Evolutionary conservation across 345 rosid species (phyloP).

Genomic region (Rhizophora apiculata): DNA sequence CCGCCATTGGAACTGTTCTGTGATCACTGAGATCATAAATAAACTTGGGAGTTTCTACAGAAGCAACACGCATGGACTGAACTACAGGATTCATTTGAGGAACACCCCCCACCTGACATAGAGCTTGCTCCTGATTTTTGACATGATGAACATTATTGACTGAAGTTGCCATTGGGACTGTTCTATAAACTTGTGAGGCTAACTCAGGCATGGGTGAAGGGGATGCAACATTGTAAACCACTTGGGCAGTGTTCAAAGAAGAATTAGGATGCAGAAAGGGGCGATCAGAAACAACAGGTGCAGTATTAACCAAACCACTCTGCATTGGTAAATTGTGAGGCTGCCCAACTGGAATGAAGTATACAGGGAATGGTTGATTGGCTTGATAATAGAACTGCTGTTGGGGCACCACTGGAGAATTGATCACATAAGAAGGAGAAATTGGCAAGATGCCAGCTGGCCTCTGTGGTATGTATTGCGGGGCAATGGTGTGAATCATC

Average conservation of each 20-base stretch:
- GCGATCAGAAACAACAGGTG: slow-evolving; percentile 14
- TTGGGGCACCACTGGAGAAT: slow-evolving; percentile 27
- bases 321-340: slow-evolving; percentile 33
- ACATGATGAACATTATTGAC: slow-evolving; percentile 9
- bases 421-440: slow-evolving; percentile 36
- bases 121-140: slow-evolving; percentile 28
- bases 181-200: slow-evolving; percentile 34
- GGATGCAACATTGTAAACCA: slow-evolving; percentile 24
- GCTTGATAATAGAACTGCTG: slow-evolving; percentile 44
- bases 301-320: slow-evolving; percentile 25
- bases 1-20: too few relatives aligned
- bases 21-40: slow-evolving; percentile 39
- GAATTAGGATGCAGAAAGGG: slow-evolving; percentile 35
- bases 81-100: slow-evolving; percentile 34
- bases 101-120: slow-evolving; percentile 4
- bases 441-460: slow-evolving; percentile 32
- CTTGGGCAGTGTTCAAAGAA: slow-evolving; percentile 21
- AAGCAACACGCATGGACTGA: slow-evolving; percentile 34
- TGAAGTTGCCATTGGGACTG: slow-evolving; percentile 24
- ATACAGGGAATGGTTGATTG: slow-evolving; percentile 46
- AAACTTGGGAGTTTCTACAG: slow-evolving; percentile 32
- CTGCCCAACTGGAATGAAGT: slow-evolving; percentile 42
- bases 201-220: slow-evolving; percentile 36
- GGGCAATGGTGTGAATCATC: slow-evolving; percentile 32
- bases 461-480: slow-evolving; percentile 36